A percentile compares a stretch with the other conserved stretches of the same genome.
phyloP scores from a whole-genome alignment of 2,329 filamentous ascomycete genomes.

The Alternaria sp. region DNA sequence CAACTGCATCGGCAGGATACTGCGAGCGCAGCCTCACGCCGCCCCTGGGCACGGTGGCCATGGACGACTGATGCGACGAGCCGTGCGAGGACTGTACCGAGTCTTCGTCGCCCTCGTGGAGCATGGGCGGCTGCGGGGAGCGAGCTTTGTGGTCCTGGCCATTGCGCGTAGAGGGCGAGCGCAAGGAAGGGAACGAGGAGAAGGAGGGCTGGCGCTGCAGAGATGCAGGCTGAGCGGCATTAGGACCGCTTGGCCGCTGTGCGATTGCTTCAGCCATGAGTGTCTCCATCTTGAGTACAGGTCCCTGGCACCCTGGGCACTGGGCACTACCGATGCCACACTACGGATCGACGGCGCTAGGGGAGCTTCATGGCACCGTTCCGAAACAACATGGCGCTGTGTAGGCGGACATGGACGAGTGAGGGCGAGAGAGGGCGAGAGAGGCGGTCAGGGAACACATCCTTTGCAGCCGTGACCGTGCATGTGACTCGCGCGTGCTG shows the following conservation, averaged over 20 bases:
- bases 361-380: constrained; percentile 26
- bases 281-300: constrained; percentile 33
- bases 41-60: constrained; percentile 5
- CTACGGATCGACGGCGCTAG: constrained; percentile 31
- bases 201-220: constrained; percentile 55
- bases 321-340: constrained; percentile 18
- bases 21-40: constrained; percentile 55
- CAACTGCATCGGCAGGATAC: constrained; percentile 57
- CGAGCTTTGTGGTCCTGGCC: constrained; percentile 44
- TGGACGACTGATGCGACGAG: constrained; percentile 36
- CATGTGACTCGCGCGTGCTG: constrained; percentile 5
- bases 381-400: constrained; percentile 18
- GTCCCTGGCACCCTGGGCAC: neutral
- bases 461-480: neutral
- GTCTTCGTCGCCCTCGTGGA: constrained; percentile 44
- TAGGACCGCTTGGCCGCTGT: constrained; percentile 34
- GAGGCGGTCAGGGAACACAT: neutral
- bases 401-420: neutral
- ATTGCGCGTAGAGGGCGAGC: constrained; percentile 52
- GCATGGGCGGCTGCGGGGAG: constrained; percentile 50
- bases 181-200: constrained; percentile 54
- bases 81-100: constrained; percentile 40
- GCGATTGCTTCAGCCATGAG: constrained; percentile 46
- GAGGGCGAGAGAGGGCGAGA: neutral
- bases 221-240: constrained; percentile 25